Base-by-base conservation (phyloP, 2,329 filamentous ascomycete species). In the Trichoderma hamatum region DNA sequence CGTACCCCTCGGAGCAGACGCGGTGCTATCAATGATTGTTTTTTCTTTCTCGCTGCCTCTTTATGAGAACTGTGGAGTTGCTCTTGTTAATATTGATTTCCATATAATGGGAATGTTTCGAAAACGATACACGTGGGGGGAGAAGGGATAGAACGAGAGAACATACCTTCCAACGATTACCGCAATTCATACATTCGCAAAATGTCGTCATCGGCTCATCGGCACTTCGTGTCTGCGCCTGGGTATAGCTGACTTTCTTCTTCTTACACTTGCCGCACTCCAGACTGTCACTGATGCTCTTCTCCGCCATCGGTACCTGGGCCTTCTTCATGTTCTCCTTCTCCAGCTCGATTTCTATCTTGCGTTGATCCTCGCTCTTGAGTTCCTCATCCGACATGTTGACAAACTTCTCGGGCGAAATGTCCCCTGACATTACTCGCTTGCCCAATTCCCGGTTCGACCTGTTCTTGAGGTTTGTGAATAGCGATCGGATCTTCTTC, bases 241-340 rank as follows among this genome's bases (percentile, higher is more conserved):
- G 96, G 60, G 89, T 93, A 82, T 99, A 99, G 80, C 91, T 94
- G 77, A 98, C 96, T 85, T 93, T 94, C 84, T 92, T 94, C 86
- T 97, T 87, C 75, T 92, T 92, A 82, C 96, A 99, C 80, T 94
- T 94, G 77, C 93, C 89, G 82, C 96, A 99, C 81, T 93, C 90
- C 76, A 98, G 86, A 69, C 90, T 92, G 78, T 92, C 91, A 78
- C 90, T 94, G 82, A 97, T 93, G 78, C 91, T 94, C 86, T 94
- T 96, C 82, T 97, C 91, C 21, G 89, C 92, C 85, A 94, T 92
- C 69, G 95, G 92, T 13, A 97, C 94, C 89, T 98, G 96, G 1
- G 96, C 93, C 81, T 95, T 93, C 84, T 94, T 94, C 92, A 98
- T 94, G 81, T 99, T 99, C 82, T 97, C 93, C 81, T 92, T 89